Percentiles rank a stretch among this genome's conserved stretches.
Conservation (phyloP, 768 basidiomycete genomes). For the Lyophyllum semitale region DNA sequence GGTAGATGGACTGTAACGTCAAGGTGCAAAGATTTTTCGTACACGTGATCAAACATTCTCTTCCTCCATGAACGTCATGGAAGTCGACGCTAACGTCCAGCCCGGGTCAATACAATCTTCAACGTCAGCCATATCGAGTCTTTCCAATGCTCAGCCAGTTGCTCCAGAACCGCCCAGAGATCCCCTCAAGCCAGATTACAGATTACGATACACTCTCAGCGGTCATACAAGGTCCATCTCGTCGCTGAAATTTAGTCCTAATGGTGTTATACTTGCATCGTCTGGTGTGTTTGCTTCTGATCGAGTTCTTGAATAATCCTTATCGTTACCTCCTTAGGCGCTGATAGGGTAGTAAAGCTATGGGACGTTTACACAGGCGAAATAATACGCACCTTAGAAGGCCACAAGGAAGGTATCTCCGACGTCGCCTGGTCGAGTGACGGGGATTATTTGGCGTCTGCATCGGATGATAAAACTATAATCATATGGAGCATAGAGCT, state of each 20-base stretch:
- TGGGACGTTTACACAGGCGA: conserved; percentile 78
- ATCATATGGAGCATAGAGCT: conserved; percentile 80
- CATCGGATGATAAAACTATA: conserved; percentile 91
- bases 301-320: conserved; percentile 19
- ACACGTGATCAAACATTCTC: conserved; percentile 16
- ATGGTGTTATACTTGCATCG: conserved; percentile 81
- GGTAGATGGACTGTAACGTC: neutral
- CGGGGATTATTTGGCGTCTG: conserved; percentile 82
- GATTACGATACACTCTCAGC: conserved; percentile 60
- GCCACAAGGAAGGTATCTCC: conserved; percentile 83
- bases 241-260: conserved; percentile 85
- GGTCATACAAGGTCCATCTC: conserved; percentile 88
- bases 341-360: conserved; percentile 81
- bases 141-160: neutral
- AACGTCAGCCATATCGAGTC: neutral
- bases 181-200: conserved; percentile 49
- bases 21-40: conserved; percentile 28
- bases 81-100: conserved; percentile 3
- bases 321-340: conserved; percentile 53
- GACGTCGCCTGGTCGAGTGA: conserved; percentile 90
- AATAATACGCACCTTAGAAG: conserved; percentile 70
- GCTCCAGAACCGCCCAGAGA: conserved; percentile 2
- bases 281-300: conserved; percentile 58
- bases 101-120: neutral
- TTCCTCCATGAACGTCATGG: conserved; percentile 3